These are phyloP conservation scores for Zasmidium angulare DNA, from an alignment of 2,329 filamentous ascomycete genomes.

Conservation along the genomic window DNA sequence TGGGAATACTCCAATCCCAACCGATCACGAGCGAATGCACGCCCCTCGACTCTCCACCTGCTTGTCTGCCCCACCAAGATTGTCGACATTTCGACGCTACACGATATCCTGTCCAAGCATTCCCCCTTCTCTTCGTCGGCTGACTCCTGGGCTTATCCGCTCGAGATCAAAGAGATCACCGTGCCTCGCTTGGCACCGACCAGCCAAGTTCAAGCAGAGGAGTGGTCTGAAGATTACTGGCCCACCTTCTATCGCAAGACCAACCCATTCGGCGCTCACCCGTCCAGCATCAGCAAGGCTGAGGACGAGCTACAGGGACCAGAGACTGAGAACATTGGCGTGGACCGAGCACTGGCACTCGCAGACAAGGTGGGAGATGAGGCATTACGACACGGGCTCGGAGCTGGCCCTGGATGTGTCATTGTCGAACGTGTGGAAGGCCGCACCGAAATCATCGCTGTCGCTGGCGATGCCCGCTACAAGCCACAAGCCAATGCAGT, in stretches of 20 bases:
- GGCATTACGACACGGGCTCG: slow-evolving; percentile 58
- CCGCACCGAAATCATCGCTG: slow-evolving; percentile 61
- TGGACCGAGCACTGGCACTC: slow-evolving; percentile 62
- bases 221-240: slow-evolving; percentile 78
- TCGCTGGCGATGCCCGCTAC: slow-evolving; percentile 77
- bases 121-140: slow-evolving; percentile 41
- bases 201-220: slow-evolving; percentile 69
- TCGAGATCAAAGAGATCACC: slow-evolving; percentile 62
- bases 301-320: slow-evolving; percentile 62
- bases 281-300: slow-evolving; percentile 68
- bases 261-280: slow-evolving; percentile 82
- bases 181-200: slow-evolving; percentile 74
- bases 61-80: slow-evolving; percentile 52
- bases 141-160: slow-evolving; percentile 39
- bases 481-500: slow-evolving; percentile 39
- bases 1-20: slow-evolving; percentile 60
- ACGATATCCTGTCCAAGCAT: slow-evolving; percentile 38
- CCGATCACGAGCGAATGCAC: slow-evolving; percentile 55
- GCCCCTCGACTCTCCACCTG: slow-evolving; percentile 47
- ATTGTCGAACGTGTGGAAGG: slow-evolving; percentile 63
- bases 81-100: slow-evolving; percentile 57
- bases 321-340: slow-evolving; percentile 47
- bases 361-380: slow-evolving; percentile 62
- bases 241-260: slow-evolving; percentile 83
- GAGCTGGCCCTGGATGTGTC: slow-evolving; percentile 71